Base-by-base conservation (phyloP, 2,329 filamentous ascomycete genomes). In the Torrubiellomyces zombiae region DNA sequence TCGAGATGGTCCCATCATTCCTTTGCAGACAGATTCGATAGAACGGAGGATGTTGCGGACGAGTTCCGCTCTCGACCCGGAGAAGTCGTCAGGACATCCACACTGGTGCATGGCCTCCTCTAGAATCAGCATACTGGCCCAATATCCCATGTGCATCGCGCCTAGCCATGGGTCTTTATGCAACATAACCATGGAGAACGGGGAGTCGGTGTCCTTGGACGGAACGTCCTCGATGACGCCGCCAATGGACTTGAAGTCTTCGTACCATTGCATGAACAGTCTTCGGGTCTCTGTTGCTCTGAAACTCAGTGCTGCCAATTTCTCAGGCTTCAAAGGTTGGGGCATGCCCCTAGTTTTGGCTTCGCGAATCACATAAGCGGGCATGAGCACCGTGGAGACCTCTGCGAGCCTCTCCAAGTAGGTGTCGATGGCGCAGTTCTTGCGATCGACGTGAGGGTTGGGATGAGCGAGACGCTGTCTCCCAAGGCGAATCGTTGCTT, bases 81-180 rank as follows among this genome's bases (percentile, higher is more conserved):
- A 36, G 18, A 42, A 44, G 15, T 40, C 27, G n/a, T 36, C 34
- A 6, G 37, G 37, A 16, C 38, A 33, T 9, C 35, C 36, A 28
- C 50, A 54, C 26, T 46, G 40, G 12, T 43, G 39, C 24, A 56
- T 23, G 6, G 38, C 39, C 30, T 51, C 50, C 26, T 57, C 46
- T 17, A 57, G 33, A 24, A 57, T 47, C n/a, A 55, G 36, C 37
- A 51, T 37, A 18, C 44, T 48, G 6, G 51, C 47, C 48, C 51
- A 52, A 30, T 49, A 53, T 12, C 39, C 42, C 32, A 54, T 36
- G 21, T 45, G 40, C 25, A 56, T 32, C 16, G 47, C 36, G 3
- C 50, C 51, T 8, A 43, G 37, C 46, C 50, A 53, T 3, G 36
- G 32, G 15, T 41, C 38, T 14, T 35, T 26, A 27, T 48, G 50